A percentile compares a stretch with the other conserved stretches of the same genome.
Evolutionary conservation across 2,329 filamentous ascomycete genomes (phyloP).

Genomic region (Colletotrichum salicis): DNA sequence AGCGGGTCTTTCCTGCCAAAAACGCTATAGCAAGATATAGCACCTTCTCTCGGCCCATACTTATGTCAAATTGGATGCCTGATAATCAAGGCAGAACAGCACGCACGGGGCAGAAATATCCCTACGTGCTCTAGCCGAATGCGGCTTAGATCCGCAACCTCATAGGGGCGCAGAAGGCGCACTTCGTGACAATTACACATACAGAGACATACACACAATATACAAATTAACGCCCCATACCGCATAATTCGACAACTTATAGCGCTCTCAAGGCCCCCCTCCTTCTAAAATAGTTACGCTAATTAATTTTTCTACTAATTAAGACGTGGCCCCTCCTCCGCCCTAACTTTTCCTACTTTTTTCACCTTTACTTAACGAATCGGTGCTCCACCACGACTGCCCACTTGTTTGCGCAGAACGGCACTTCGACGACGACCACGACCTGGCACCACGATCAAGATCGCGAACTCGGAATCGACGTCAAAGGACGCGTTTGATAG

Average conservation of each 20-base stretch:
- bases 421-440: not conserved
- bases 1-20: not conserved
- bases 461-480: not conserved
- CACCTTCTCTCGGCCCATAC: not conserved
- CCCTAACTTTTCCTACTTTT: not conserved
- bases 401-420: not conserved
- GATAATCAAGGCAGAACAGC: too few relatives aligned
- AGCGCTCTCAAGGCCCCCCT: not conserved
- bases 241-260: too few relatives aligned
- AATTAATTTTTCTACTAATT: not conserved
- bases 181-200: too few relatives aligned
- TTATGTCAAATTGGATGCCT: too few relatives aligned
- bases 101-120: too few relatives aligned
- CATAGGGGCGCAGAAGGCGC: too few relatives aligned
- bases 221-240: too few relatives aligned
- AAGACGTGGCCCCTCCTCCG: not conserved
- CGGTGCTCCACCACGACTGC: not conserved
- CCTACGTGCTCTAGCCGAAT: too few relatives aligned
- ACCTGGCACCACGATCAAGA: not conserved
- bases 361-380: not conserved
- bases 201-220: too few relatives aligned
- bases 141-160: too few relatives aligned
- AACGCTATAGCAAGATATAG: not conserved
- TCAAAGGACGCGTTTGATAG: slow-evolving; percentile 4
- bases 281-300: not conserved